Conservation (phyloP, 805 yeast species). For the Metschnikowia corniflorae region DNA sequence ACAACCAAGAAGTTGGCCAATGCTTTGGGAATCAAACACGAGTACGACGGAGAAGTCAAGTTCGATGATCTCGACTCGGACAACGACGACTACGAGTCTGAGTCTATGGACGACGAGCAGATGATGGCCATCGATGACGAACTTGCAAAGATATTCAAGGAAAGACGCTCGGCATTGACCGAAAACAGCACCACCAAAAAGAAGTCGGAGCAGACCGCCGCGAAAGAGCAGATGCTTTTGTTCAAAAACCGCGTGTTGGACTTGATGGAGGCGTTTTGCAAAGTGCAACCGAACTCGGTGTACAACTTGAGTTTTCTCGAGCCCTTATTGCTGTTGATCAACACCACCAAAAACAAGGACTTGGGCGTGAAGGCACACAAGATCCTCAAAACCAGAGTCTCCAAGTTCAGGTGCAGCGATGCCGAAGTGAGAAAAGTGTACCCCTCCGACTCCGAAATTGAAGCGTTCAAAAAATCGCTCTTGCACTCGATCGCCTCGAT, state of each 20-base stretch:
- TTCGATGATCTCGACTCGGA: slow-evolving; percentile 40
- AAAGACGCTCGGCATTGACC: slow-evolving; percentile 66
- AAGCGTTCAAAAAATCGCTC: slow-evolving; percentile 20
- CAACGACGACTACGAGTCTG: slow-evolving; percentile 55
- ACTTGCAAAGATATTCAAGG: slow-evolving; percentile 76
- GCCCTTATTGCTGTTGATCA: slow-evolving; percentile 60
- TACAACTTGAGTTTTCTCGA: slow-evolving; percentile 43
- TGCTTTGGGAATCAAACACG: slow-evolving; percentile 62
- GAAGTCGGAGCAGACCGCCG: slow-evolving; percentile 70
- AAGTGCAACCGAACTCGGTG: slow-evolving; percentile 39
- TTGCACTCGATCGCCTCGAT: slow-evolving; percentile 34
- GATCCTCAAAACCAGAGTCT: slow-evolving; percentile 56
- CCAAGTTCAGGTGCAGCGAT: slow-evolving; percentile 42
- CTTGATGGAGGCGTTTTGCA: slow-evolving; percentile 61
- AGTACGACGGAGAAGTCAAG: slow-evolving; percentile 42
- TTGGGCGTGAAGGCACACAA: slow-evolving; percentile 76
- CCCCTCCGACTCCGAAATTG: slow-evolving; percentile 16
- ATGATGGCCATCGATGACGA: slow-evolving; percentile 93
- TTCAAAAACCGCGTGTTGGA: slow-evolving; percentile 80
- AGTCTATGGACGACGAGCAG: slow-evolving; percentile 90
- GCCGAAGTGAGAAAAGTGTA: slow-evolving; percentile 19
- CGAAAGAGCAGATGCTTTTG: slow-evolving; percentile 72
- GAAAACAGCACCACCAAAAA: slow-evolving; percentile 49
- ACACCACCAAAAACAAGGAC: slow-evolving; percentile 62
- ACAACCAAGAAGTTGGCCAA: slow-evolving; percentile 65